Evolutionary conservation across 257 asterid genomes (phyloP), one percentile per base, ranked within the genome.

Genomic region (Nicotiana benthamiana): DNA sequence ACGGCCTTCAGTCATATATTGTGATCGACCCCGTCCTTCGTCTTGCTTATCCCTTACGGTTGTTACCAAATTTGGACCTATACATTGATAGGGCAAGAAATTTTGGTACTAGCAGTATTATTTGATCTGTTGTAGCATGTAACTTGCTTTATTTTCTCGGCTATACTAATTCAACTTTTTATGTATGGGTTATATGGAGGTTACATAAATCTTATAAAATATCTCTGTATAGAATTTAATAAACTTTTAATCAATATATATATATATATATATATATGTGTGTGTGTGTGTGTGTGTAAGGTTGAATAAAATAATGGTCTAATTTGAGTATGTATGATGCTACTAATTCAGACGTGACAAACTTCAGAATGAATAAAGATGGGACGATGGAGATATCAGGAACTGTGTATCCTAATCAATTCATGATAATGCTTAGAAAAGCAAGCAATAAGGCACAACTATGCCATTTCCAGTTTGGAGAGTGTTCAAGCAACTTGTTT

Each of bases 401-500:
- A 67, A 27, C 30, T 75, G 67, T 62, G 66, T 24, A 17, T 75
- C 82, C 63, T 32, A 53, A 63, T 53, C 6, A 18, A 13, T 72
- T 89, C 74, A 83, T 85, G 62, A 85, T 63, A 34, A 79, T 52
- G 56, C 85, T 89, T 1, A 83, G 82, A 34, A 85, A 46, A 75
- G 62, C 83, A 10, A 85, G 85, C 18, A 40, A 28, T 0, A 79
- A 80, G 18, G 87, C 84, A 20, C 86, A 85, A 68, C 53, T 87
- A 11, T 76, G 79, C 4, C 86, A 86, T 87, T 67, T 87, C 9
- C 89, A 87, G 82, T 87, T 78, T 56, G 92, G 90, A 11, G 84
- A 85, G 72, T 89, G 92, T 79, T 82, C 88, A 15, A 85, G 79
- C 84, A 87, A 87, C 60, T 77, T 89, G n/a, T 87, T 80, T 87